Conservation (phyloP, 176 grass and related monocot genomes). For the Phoenix roebelenii region DNA sequence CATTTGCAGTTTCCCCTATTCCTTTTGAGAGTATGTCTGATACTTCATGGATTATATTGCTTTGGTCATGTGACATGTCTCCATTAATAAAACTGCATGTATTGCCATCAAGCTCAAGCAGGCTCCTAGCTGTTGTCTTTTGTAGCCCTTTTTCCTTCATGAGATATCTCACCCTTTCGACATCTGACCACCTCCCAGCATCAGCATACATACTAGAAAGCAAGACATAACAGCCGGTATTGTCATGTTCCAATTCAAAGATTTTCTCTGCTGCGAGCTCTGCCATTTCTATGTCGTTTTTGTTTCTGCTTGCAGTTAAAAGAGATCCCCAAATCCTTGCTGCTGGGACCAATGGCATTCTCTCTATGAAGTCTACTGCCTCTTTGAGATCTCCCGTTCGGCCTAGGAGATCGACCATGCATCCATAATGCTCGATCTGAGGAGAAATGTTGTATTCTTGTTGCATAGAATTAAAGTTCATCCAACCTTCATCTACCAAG, state of each 20-base stretch:
- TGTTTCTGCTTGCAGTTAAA: slow-evolving; percentile 77
- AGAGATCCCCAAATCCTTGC: slow-evolving; percentile 73
- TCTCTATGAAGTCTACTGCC: slow-evolving; percentile 55
- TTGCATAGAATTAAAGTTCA: slow-evolving; percentile 65
- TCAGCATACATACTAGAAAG: slow-evolving; percentile 71
- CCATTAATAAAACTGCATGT: slow-evolving; percentile 58
- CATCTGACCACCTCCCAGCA: slow-evolving; percentile 57
- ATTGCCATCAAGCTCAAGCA: slow-evolving; percentile 41
- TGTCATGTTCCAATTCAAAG: slow-evolving; percentile 62
- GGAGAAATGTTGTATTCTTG: slow-evolving; percentile 51
- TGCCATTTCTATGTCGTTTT: slow-evolving; percentile 62
- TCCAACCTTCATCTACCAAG: slow-evolving; percentile 58
- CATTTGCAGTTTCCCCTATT: slow-evolving; percentile 33
- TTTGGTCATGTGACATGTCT: slow-evolving; percentile 38
- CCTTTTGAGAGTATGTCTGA: slow-evolving; percentile 48
- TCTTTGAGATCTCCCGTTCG: slow-evolving; percentile 44
- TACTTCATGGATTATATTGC: slow-evolving; percentile 42
- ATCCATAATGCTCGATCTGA: slow-evolving; percentile 78
- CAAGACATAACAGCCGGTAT: slow-evolving; percentile 74
- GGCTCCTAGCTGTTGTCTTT: slow-evolving; percentile 43
- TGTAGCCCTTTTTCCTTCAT: slow-evolving; percentile 61
- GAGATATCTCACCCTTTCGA: slow-evolving; percentile 38
- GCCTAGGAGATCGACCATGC: slow-evolving; percentile 82
- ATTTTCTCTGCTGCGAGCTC: slow-evolving; percentile 71
- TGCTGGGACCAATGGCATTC: slow-evolving; percentile 60